Base-by-base conservation (phyloP, 129 eudicot species). In the Flaveria bidentis region DNA sequence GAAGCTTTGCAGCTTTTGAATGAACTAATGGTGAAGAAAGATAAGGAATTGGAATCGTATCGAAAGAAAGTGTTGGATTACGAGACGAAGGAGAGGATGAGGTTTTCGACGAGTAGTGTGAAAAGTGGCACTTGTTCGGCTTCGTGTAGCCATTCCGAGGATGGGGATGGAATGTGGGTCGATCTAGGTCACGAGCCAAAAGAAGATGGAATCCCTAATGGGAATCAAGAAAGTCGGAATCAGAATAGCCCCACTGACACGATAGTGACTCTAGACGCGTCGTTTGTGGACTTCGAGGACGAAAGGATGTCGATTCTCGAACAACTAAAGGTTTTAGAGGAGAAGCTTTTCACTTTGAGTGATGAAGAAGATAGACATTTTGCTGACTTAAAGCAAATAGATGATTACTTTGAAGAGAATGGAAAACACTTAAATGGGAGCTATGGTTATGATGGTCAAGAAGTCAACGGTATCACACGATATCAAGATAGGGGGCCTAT, bases 301-400 rank as follows among this genome's bases (percentile, higher is more conserved):
- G 99, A 95, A 72, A 89, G 96, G 80, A 10, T 91, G 65, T 88
- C 95, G 49, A 95, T 91, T 78, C 86, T 95, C 7, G 96, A 85
- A 85, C 99, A 91, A 75, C 97, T 95, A 23, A 95, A 91, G 92
- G 91, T 81, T 75, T 67, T 95, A 72, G 99, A 95, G 81, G 97
- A 89, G 74, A 95, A 91, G 87, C 99, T 95, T 39, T 81, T 89
- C 78, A 79, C 84, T 36, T 78, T 95, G 76, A 91, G 88, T 30
- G 96, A 90, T 22, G 98, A 85, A 71, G 92, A 86, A 28, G 92
- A 84, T 52, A 85, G 77, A 26, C 87, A 87, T 30, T 85, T 85
- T 53, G 88, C 74, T 18, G 87, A 86, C 41, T 61, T 77, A 42
- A 86, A 64, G 57, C 85, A 84, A 30, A 72, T 80, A 16, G 89